Evolutionary conservation across 495 filamentous ascomycete genomes (phyloP).

Genomic region (Thozetella sp.): DNA sequence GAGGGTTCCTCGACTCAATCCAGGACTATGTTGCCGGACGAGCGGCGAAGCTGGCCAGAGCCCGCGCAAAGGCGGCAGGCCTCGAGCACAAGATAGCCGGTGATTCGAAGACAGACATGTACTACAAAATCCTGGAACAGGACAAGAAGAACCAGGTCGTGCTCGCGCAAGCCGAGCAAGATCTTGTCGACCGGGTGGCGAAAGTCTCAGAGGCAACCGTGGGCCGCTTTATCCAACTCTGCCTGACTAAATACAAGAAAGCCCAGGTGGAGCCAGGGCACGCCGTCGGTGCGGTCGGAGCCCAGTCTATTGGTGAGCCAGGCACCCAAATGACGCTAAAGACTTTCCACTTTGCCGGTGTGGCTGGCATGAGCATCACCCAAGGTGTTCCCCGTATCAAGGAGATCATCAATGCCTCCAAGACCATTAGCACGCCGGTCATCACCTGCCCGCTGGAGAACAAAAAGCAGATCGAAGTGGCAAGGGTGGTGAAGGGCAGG

Average conservation of each 20-base stretch:
- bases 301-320: slow-evolving; percentile 97
- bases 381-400: slow-evolving; percentile 99
- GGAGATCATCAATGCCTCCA: slow-evolving; percentile 98
- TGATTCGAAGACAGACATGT: slow-evolving; percentile 11
- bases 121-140: slow-evolving; percentile 16
- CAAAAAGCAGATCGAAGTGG: slow-evolving; percentile 67
- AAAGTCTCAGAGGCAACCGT: slow-evolving; percentile 80
- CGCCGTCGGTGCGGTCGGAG: slow-evolving; percentile 95
- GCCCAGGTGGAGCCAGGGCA: slow-evolving; percentile 92
- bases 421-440: slow-evolving; percentile 89
- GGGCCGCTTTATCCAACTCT: slow-evolving; percentile 74
- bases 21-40: slow-evolving; percentile 61
- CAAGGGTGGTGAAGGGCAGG: slow-evolving; percentile 83
- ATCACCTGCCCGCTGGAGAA: slow-evolving; percentile 82
- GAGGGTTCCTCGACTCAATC: slow-evolving; percentile 80
- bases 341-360: slow-evolving; percentile 99
- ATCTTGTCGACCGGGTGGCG: slow-evolving; percentile 67
- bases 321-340: slow-evolving; percentile 99
- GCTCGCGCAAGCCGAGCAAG: background rate
- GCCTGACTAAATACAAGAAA: slow-evolving; percentile 85
- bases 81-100: slow-evolving; percentile 29
- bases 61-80: slow-evolving; percentile 39
- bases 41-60: slow-evolving; percentile 48
- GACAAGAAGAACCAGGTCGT: slow-evolving; percentile 4
- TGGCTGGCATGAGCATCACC: slow-evolving; percentile 98